Evolutionary conservation across 768 basidiomycete species (phyloP), one percentile per base, ranked within the genome.

Genomic region (Leccinellum albellum): DNA sequence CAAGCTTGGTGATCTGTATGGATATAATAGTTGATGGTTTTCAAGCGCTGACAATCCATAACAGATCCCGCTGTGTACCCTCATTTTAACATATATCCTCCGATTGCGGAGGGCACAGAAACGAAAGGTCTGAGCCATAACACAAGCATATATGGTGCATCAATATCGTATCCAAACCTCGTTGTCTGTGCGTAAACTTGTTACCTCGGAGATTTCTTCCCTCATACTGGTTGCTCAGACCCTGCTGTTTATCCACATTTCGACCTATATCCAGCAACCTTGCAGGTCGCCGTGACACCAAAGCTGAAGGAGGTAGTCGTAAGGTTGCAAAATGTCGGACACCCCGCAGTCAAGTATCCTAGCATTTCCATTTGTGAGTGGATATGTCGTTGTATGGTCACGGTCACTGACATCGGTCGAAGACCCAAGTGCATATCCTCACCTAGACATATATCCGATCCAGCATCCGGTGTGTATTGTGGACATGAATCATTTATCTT

Each of bases 241-340:
- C 72, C 69, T n/a, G 57, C 69, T 4, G 63, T 68, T 29, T 80
- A 81, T 59, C 79, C 80, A 6, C 58, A 74, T 58, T 68, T 80
- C 29, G 68, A 73, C 21, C 56, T 79, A 10, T 79, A 78, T 63
- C 79, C 78, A 32, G 40, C 61, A 9, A 59, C 56, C 7, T 50
- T 64, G 29, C 65, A 64, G 4, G 69, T 72, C 31, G 70, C 74
- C 5, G 77, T 80, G 71, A 82, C 52, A 76, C 81, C 58, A 67
- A 84, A 23, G 80, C 82, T 44, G 83, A 86, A 63, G 86, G 79
- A 26, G 26, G 15, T 60, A 4, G 48, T 26, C 14, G 53, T 55
- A n/a, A 53, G 21, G 35, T 51, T 60, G 51, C 24, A n/a, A 28
- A 51, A 58, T 37, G 26, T 51, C 13, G 50, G 58, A 21, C 26